Conservation (phyloP, 2,329 filamentous ascomycete species). For the Colletotrichum chrysophilum region DNA sequence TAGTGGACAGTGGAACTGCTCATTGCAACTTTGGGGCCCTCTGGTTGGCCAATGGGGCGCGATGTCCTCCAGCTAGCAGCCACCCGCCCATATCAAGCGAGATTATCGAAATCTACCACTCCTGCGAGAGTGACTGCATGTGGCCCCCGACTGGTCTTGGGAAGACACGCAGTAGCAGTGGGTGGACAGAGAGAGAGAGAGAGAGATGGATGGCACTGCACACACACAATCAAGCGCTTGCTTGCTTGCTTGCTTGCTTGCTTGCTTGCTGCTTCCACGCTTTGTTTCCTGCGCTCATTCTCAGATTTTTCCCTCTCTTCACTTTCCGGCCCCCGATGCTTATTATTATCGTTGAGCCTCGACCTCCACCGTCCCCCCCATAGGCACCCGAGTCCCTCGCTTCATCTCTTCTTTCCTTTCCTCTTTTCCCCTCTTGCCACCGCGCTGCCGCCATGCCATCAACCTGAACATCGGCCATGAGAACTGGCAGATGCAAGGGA, state of each 20-base stretch:
- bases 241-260: background rate
- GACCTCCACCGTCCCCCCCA: conserved; percentile 4
- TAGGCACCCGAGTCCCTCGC: background rate
- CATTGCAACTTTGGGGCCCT: background rate
- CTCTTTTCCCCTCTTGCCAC: background rate
- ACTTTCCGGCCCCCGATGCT: conserved; percentile 5
- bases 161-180: background rate
- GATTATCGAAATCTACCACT: conserved; percentile 26
- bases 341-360: conserved; percentile 13
- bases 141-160: background rate
- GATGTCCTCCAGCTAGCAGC: conserved; percentile 12
- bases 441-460: conserved; percentile 30
- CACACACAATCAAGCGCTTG: background rate
- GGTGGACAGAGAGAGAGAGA: background rate
- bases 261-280: background rate
- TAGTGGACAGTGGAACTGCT: conserved; percentile 18
- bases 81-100: conserved; percentile 27
- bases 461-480: conserved; percentile 21
- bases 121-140: conserved; percentile 12
- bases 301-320: background rate
- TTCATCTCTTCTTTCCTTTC: background rate
- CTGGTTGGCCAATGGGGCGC: conserved; percentile 13
- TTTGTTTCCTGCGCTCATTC: background rate
- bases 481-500: conserved; percentile 23
- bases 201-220: background rate